Conservation (phyloP, 2,329 filamentous ascomycete species). For the Didymella arachidicola region DNA sequence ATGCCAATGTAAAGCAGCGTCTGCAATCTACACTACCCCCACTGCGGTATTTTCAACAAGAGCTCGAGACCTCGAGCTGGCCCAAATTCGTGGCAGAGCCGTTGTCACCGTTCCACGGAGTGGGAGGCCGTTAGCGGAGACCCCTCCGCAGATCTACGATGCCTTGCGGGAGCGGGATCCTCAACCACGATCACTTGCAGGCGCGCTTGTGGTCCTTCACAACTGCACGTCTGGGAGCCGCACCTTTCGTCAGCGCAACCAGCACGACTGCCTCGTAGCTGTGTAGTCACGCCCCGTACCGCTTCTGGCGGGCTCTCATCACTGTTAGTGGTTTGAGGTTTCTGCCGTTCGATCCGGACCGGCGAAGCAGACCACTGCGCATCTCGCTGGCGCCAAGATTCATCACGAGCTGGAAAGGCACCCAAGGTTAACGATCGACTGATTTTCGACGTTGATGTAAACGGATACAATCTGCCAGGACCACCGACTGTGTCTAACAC, state of each 20-base stretch:
- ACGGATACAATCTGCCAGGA: constrained; percentile 14
- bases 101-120: not conserved
- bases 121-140: constrained; percentile 4
- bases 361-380: constrained; percentile 3
- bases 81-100: not conserved
- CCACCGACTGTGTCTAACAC: constrained; percentile 6
- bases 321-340: constrained; percentile 13
- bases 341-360: constrained; percentile 18
- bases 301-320: not conserved
- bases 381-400: constrained; percentile 5
- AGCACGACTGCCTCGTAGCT: not conserved
- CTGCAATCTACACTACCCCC: not conserved
- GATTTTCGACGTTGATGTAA: constrained; percentile 5
- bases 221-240: not conserved
- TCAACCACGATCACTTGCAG: constrained; percentile 7
- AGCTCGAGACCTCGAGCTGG: not conserved
- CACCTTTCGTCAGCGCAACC: not conserved
- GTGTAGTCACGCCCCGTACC: not conserved
- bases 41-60: not conserved
- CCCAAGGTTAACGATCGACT: not conserved
- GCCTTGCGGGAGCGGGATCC: constrained; percentile 8
- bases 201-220: not conserved
- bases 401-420: constrained; percentile 5
- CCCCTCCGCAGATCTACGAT: constrained; percentile 8
- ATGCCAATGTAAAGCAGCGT: not conserved